These are phyloP conservation scores for Fusarium kyushuense DNA, from an alignment of 2,329 filamentous ascomycete species.

Conservation along the genomic window DNA sequence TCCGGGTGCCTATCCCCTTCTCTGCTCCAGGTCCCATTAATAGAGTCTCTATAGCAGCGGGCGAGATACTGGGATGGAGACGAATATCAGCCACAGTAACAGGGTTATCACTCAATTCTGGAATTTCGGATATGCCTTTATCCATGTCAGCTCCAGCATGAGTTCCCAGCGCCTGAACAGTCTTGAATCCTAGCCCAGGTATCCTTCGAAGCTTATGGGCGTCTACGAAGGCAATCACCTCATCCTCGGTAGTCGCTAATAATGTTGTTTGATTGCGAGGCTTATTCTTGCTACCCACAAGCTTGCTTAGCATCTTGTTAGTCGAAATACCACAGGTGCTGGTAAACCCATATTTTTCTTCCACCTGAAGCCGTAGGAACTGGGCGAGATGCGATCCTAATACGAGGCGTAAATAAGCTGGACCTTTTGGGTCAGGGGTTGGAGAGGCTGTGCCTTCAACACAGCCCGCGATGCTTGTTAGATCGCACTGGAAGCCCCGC, in stretches of 20 bases:
- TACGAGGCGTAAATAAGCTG: constrained; percentile 70
- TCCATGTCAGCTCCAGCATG: constrained; percentile 60
- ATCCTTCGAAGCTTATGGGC: constrained; percentile 80
- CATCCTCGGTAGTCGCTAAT: constrained; percentile 70
- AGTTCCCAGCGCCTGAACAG: constrained; percentile 60
- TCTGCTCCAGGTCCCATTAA: constrained; percentile 77
- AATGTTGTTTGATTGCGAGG: constrained; percentile 89
- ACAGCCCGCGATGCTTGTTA: constrained; percentile 74
- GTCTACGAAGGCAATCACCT: constrained; percentile 78
- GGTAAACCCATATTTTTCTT: constrained; percentile 84
- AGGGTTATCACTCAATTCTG: constrained; percentile 54
- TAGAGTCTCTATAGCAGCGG: constrained; percentile 74
- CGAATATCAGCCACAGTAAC: constrained; percentile 77
- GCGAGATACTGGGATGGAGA: constrained; percentile 70
- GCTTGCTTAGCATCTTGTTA: constrained; percentile 86
- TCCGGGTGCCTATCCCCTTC: constrained; percentile 75
- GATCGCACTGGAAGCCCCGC: constrained; percentile 83
- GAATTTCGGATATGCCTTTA: constrained; percentile 49
- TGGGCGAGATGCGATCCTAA: constrained; percentile 85
- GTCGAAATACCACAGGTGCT: constrained; percentile 89
- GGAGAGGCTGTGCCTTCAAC: constrained; percentile 53
- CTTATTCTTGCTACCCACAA: constrained; percentile 87
- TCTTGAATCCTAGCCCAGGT: constrained; percentile 87
- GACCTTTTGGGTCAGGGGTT: constrained; percentile 50
- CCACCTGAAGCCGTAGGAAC: constrained; percentile 77